phyloP scores from a whole-genome alignment of 805 yeast species.

The Debaryomyces hansenii region DNA sequence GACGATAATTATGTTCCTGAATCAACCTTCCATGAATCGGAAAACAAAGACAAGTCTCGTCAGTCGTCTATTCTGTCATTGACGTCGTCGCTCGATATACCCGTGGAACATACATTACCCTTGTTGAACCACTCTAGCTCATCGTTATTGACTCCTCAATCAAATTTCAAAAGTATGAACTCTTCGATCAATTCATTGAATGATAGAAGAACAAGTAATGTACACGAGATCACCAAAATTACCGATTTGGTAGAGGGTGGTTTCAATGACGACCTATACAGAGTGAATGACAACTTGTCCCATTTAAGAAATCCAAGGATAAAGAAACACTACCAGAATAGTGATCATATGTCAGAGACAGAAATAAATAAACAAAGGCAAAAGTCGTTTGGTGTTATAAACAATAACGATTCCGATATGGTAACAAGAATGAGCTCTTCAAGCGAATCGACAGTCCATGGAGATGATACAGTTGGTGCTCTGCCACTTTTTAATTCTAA shows the following conservation, averaged over 20 bases:
- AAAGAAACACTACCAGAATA: slow-evolving; percentile 26
- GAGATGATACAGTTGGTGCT: neutral
- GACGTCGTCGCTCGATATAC: slow-evolving; percentile 15
- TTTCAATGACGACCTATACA: slow-evolving; percentile 18
- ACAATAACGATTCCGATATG: neutral
- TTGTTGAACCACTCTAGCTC: slow-evolving; percentile 25
- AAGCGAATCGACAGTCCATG: neutral
- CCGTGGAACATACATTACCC: slow-evolving; percentile 32
- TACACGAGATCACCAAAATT: slow-evolving; percentile 16
- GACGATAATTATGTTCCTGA: neutral
- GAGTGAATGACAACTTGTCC: slow-evolving; percentile 16
- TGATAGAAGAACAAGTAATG: slow-evolving; percentile 17
- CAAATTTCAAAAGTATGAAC: slow-evolving; percentile 13
- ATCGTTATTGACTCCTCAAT: slow-evolving; percentile 12
- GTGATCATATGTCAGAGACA: neutral
- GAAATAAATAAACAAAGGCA: slow-evolving; percentile 9
- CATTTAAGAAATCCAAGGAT: slow-evolving; percentile 27
- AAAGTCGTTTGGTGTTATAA: slow-evolving; percentile 16
- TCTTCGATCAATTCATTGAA: slow-evolving; percentile 28
- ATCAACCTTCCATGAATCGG: neutral
- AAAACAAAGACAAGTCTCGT: slow-evolving; percentile 13
- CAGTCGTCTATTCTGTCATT: slow-evolving; percentile 21
- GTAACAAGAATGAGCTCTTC: neutral
- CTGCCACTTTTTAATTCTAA: neutral
- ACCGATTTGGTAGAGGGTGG: slow-evolving; percentile 26